These are phyloP conservation scores for Xylariaceae sp. DNA, from an alignment of 2,329 filamentous ascomycete species.

Conservation along the genomic window DNA sequence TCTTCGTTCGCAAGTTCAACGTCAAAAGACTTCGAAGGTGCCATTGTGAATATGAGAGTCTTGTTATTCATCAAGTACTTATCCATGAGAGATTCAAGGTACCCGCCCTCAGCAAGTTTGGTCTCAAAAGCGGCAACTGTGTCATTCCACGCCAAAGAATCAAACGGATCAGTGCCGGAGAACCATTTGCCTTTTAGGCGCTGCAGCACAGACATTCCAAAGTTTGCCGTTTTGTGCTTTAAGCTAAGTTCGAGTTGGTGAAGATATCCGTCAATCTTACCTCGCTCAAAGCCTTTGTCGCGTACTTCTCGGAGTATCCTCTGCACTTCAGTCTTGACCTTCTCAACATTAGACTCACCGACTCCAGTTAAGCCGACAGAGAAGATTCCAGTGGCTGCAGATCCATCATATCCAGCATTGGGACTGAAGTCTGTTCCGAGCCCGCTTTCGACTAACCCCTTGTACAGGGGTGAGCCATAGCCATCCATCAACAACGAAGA, in stretches of 20 bases:
- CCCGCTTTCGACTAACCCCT: slow-evolving; percentile 84
- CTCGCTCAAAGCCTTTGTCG: slow-evolving; percentile 80
- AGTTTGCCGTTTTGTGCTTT: slow-evolving; percentile 96
- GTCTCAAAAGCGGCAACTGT: slow-evolving; percentile 83
- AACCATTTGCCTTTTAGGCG: slow-evolving; percentile 93
- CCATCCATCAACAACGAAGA: slow-evolving; percentile 88
- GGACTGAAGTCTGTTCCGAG: slow-evolving; percentile 93
- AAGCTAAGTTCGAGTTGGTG: slow-evolving; percentile 92
- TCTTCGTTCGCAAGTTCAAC: slow-evolving; percentile 80
- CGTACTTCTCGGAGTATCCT: slow-evolving; percentile 73
- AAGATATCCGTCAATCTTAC: slow-evolving; percentile 91
- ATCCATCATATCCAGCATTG: slow-evolving; percentile 89
- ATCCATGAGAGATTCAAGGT: slow-evolving; percentile 83
- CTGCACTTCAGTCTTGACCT: slow-evolving; percentile 76
- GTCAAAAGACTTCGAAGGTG: slow-evolving; percentile 77
- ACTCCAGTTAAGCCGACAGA: slow-evolving; percentile 93
- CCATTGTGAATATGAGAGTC: slow-evolving; percentile 92
- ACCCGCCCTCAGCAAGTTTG: slow-evolving; percentile 74
- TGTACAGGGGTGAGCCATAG: slow-evolving; percentile 93
- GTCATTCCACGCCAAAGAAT: slow-evolving; percentile 89
- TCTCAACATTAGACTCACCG: slow-evolving; percentile 76
- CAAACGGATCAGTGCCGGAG: slow-evolving; percentile 90
- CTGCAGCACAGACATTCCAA: slow-evolving; percentile 89
- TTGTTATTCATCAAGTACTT: slow-evolving; percentile 91
- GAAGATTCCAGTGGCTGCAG: slow-evolving; percentile 79